Conservation (phyloP, 257 asterid species). For the Thymus mandschuricus region DNA sequence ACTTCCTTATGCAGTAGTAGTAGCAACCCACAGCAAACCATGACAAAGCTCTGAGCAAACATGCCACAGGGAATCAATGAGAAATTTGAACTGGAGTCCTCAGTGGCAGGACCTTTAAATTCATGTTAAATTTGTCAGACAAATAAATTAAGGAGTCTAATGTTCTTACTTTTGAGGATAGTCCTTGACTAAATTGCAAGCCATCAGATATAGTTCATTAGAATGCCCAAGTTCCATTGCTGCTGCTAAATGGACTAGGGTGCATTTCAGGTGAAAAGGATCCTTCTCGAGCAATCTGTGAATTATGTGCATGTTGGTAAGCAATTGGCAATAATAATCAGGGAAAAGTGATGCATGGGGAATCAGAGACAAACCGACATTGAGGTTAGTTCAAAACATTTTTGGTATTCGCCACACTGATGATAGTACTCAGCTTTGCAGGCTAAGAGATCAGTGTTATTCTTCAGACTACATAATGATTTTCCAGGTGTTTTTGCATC, state of each 20-base stretch:
- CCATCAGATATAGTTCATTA: constrained; percentile 96
- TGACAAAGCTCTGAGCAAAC: constrained; percentile 80
- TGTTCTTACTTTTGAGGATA: constrained; percentile 93
- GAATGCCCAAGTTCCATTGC: constrained; percentile 99
- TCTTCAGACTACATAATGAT: constrained; percentile 70
- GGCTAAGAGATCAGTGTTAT: constrained; percentile 95
- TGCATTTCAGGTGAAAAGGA: constrained; percentile 94
- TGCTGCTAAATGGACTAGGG: constrained; percentile 94
- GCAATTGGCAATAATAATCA: constrained; percentile 22
- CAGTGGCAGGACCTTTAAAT: too few relatives aligned
- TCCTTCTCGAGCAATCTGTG: constrained; percentile 97
- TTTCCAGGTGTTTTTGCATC: constrained; percentile 52
- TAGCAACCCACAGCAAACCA: constrained; percentile 99
- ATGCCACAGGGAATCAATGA: constrained; percentile 31
- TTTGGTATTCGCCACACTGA: constrained; percentile 96
- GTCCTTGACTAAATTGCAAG: constrained; percentile 98
- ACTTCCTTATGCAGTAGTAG: constrained; percentile 90
- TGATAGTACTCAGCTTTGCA: constrained; percentile 99
- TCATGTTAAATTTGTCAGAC: too few relatives aligned
- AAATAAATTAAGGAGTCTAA: background rate
- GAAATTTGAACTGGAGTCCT: background rate
- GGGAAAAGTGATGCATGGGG: constrained; percentile 10
- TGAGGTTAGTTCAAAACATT: constrained; percentile 89
- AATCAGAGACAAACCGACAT: constrained; percentile 56
- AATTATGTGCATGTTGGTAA: constrained; percentile 37